Base-by-base conservation (phyloP, 352 stramenopile genomes). In the Globisporangium abappressorium region DNA sequence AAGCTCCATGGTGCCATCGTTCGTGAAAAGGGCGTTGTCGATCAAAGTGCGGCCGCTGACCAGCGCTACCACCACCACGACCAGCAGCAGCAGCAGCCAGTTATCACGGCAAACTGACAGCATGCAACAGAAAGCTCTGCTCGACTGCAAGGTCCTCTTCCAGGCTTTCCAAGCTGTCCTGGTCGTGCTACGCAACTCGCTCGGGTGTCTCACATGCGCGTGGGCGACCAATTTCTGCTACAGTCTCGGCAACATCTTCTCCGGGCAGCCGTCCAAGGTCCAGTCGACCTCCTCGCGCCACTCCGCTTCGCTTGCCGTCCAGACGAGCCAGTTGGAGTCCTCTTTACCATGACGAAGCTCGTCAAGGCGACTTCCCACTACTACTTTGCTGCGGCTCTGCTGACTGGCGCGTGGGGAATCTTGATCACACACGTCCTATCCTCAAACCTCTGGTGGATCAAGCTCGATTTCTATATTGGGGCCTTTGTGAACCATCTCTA, bases 181-280 rank as follows among this genome's bases (percentile, higher is more conserved):
- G 1, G 4, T 33, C n/a, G 34, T 80, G 3, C 56, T 75, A 12
- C 72, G 61, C 30, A 81, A 79, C 53, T 55, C 61, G 0, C 2
- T 77, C 30, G 33, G 60, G 24, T 73, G 69, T 15, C 57, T 73
- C n/a, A 0, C 74, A 26, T 74, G 69, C 24, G 72, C 69, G 0
- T 65, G 30, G 30, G 41, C 68, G 4, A 47, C 74, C n/a, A 81
- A 75, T 34, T 75, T 68, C 22, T 66, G 41, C n/a, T 76, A 71
- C 66, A 73, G 69, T 49, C 26, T 71, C 14, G 69, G 69, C 12
- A 77, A 81, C 49, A 34, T 68, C 18, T 81, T 81, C 46, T 57
- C 69, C 3, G 36, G 69, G 24, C 65, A 60, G 36, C 59, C 65
- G 18, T 76, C 74, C 9, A 68, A 62, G 33, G 51, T 75, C 12